These are phyloP conservation scores for Chrysosporium keratinophilum DNA, from an alignment of 2,329 filamentous ascomycete genomes.

Conservation along the genomic window DNA sequence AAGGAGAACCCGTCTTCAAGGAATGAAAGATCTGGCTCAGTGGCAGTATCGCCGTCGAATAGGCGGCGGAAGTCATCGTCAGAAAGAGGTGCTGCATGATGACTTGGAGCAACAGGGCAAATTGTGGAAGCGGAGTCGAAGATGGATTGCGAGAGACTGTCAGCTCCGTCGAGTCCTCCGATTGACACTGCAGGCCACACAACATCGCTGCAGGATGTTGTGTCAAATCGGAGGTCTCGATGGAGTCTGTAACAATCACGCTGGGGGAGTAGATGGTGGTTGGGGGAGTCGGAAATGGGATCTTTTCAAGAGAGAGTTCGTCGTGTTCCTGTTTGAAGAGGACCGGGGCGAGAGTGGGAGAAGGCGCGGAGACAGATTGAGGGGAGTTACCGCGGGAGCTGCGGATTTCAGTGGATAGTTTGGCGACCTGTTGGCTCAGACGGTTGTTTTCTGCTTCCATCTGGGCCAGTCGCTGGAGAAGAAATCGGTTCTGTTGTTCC, in stretches of 20 bases:
- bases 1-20: constrained; percentile 65
- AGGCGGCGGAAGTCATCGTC: constrained; percentile 53
- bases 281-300: constrained; percentile 31
- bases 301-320: constrained; percentile 33
- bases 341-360: constrained; percentile 33
- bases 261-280: constrained; percentile 32
- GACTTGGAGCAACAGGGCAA: constrained; percentile 45
- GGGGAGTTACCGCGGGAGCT: constrained; percentile 33
- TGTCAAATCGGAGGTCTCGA: constrained; percentile 76
- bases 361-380: constrained; percentile 28
- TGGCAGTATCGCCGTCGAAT: constrained; percentile 54
- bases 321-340: constrained; percentile 38
- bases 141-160: constrained; percentile 35
- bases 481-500: constrained; percentile 61
- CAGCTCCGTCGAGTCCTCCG: constrained; percentile 48
- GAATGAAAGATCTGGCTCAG: constrained; percentile 64
- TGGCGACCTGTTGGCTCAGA: constrained; percentile 41
- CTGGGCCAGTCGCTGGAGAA: constrained; percentile 53
- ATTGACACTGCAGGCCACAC: constrained; percentile 99
- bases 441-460: constrained; percentile 47
- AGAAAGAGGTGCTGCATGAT: constrained; percentile 57
- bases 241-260: constrained; percentile 35
- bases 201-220: constrained; percentile 99
- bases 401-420: constrained; percentile 40
- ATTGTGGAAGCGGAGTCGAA: constrained; percentile 31